These are phyloP conservation scores for Fusarium dlaminii DNA, from an alignment of 2,329 filamentous ascomycete species.

Conservation along the genomic window DNA sequence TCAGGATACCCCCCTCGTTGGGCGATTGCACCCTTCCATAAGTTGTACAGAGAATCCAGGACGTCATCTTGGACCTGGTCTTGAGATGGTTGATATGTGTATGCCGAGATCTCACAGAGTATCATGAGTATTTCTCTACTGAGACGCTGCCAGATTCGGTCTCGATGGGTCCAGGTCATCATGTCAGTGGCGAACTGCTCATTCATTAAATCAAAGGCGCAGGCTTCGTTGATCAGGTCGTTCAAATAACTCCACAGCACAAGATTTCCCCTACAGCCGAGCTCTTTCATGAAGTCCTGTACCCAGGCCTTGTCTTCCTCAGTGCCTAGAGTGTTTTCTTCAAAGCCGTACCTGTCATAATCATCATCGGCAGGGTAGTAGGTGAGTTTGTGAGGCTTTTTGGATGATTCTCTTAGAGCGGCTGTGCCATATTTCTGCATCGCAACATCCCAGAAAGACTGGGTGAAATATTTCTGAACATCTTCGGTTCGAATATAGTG, in stretches of 20 bases:
- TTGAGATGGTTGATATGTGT: not conserved
- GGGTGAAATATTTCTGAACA: constrained; percentile 31
- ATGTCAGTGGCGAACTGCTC: constrained; percentile 10
- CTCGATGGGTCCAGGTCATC: not conserved
- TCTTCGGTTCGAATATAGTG: constrained; percentile 27
- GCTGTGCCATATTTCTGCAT: constrained; percentile 39
- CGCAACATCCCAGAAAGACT: constrained; percentile 41
- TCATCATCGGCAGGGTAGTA: constrained; percentile 16
- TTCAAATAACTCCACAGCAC: constrained; percentile 30
- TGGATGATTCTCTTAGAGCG: constrained; percentile 28
- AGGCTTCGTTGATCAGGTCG: constrained; percentile 29
- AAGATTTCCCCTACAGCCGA: not conserved
- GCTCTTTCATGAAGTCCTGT: not conserved
- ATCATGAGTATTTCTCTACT: constrained; percentile 10
- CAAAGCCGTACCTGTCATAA: not conserved
- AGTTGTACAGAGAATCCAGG: not conserved
- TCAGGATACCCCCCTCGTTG: constrained; percentile 2
- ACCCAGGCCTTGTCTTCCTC: constrained; percentile 1
- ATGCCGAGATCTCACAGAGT: constrained; percentile 15
- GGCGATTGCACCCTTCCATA: not conserved
- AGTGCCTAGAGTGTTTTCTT: not conserved
- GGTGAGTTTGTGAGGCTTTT: constrained; percentile 31
- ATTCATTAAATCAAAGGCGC: constrained; percentile 24
- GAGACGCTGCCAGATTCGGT: not conserved
- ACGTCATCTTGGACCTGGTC: not conserved